Evolutionary conservation across 2,329 filamentous ascomycete genomes (phyloP).

Genomic region (Aspergillus nomiae): DNA sequence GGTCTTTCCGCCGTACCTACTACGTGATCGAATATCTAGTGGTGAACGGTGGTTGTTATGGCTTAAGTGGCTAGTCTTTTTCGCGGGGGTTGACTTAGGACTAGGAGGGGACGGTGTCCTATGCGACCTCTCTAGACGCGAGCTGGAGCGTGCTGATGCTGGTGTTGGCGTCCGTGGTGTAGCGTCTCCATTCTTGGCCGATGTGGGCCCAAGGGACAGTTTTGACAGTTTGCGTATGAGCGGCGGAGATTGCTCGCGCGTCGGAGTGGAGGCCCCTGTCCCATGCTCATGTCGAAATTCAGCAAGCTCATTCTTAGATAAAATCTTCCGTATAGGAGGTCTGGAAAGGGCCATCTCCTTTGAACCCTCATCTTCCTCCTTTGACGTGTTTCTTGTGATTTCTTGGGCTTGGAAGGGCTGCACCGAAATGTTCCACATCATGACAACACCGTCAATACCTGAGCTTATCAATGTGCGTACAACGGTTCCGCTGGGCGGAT

Average conservation of each 20-base stretch:
- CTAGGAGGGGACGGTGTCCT: conserved; percentile 45
- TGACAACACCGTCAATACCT: conserved; percentile 77
- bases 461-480: conserved; percentile 65
- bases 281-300: conserved; percentile 65
- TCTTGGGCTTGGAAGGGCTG: conserved; percentile 38
- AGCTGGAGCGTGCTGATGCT: conserved; percentile 27
- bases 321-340: conserved; percentile 78
- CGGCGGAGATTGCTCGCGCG: conserved; percentile 51
- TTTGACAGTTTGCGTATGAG: conserved; percentile 59
- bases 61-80: conserved; percentile 31
- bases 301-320: conserved; percentile 84
- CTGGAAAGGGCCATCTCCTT: conserved; percentile 59
- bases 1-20: conserved; percentile 39
- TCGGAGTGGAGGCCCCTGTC: conserved; percentile 44
- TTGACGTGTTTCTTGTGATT: conserved; percentile 24
- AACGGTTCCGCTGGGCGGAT: conserved; percentile 47
- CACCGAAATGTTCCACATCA: conserved; percentile 66
- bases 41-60: conserved; percentile 48
- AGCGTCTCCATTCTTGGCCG: conserved; percentile 31
- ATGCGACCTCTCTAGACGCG: conserved; percentile 28
- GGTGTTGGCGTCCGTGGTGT: conserved; percentile 36
- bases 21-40: conserved; percentile 52
- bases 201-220: conserved; percentile 47
- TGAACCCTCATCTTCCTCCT: conserved; percentile 41
- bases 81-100: conserved; percentile 34